Percentiles rank a stretch among this genome's conserved stretches.
Conservation (phyloP, 1,284 basidiomycete species). For the Ceraceosorus guamensis region DNA sequence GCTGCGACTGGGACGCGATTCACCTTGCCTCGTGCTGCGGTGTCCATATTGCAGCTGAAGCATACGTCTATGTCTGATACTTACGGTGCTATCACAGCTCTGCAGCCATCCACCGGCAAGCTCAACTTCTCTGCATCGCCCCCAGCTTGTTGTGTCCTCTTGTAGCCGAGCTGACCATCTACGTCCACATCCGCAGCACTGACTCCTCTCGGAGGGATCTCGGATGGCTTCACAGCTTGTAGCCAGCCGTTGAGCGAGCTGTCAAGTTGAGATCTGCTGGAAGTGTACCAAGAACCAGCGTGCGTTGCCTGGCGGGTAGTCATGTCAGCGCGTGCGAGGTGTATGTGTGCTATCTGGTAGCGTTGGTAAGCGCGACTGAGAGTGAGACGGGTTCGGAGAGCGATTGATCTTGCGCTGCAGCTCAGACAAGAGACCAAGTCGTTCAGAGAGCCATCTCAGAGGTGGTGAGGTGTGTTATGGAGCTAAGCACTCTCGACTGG, state of each 20-base stretch:
- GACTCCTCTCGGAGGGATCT: not conserved
- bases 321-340: constrained; percentile 5
- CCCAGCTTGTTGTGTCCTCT: not conserved
- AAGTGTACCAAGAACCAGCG: constrained; percentile 84
- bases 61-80: constrained; percentile 38
- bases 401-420: too few species aligned
- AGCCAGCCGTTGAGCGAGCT: constrained; percentile 7
- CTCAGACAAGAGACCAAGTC: too few species aligned
- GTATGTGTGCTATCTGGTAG: too few species aligned
- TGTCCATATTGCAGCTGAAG: not conserved
- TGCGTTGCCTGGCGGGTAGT: constrained; percentile 58
- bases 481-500: too few species aligned
- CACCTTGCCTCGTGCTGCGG: too few species aligned
- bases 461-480: too few species aligned
- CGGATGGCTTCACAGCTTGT: not conserved
- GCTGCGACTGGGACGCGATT: too few species aligned
- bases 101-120: constrained; percentile 67
- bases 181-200: not conserved
- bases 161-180: constrained; percentile 8
- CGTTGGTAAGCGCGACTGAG: too few species aligned
- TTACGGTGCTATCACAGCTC: constrained; percentile 93
- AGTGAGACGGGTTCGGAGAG: too few species aligned
- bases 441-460: too few species aligned
- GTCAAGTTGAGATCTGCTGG: constrained; percentile 54
- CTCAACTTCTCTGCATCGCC: constrained; percentile 48